These are phyloP conservation scores for Pelargonium myrrhifolium DNA, from an alignment of 441 rosid genomes.

Conservation along the genomic window DNA sequence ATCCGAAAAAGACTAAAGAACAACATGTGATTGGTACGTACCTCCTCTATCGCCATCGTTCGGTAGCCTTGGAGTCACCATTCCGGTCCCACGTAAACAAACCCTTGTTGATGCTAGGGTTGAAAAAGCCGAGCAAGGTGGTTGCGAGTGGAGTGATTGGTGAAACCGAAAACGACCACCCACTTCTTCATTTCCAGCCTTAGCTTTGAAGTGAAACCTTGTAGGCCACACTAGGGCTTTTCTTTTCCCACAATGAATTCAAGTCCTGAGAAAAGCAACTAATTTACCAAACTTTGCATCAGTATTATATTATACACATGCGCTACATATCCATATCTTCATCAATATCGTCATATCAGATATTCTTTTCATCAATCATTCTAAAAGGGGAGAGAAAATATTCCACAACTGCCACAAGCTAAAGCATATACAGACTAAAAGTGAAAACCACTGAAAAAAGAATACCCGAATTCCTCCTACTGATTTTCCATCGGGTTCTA, in stretches of 20 bases:
- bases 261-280: background rate
- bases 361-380: background rate
- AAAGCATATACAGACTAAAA: background rate
- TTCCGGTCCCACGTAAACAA: too few species aligned
- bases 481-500: background rate
- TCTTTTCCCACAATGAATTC: background rate
- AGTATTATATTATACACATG: background rate
- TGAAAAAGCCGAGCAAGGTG: too few species aligned
- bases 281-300: background rate
- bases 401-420: background rate
- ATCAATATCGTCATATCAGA: background rate
- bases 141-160: too few species aligned
- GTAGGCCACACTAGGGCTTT: background rate
- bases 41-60: too few species aligned
- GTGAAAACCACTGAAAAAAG: background rate
- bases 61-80: too few species aligned
- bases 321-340: background rate
- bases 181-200: background rate
- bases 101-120: too few species aligned
- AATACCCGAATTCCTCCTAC: background rate
- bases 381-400: background rate
- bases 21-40: too few species aligned
- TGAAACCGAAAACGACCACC: too few species aligned
- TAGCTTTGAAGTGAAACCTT: slow-evolving; percentile 2
- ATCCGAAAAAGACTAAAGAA: too few species aligned